Evolutionary conservation across 1,139 yeast genomes (phyloP).

Genomic region (Yamadazyma buinensis): DNA sequence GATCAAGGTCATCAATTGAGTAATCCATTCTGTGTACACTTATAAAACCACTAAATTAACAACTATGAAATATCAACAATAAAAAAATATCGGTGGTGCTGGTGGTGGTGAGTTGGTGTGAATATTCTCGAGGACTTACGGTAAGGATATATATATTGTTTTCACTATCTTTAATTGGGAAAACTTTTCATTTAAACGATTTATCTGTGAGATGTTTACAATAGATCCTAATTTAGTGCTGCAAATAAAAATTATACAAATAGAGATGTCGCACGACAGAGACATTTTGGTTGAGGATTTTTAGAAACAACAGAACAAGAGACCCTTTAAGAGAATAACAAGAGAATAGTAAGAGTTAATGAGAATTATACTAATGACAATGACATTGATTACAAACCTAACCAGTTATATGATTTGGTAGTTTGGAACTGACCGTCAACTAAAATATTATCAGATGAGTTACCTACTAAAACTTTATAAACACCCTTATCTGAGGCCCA

Average conservation of each 20-base stretch:
- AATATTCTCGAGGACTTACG: no score
- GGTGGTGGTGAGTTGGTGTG: no score
- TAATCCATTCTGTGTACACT: slow-evolving; percentile 11
- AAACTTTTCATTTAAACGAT: slow-evolving; percentile 5
- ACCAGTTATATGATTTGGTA: slow-evolving; percentile 20
- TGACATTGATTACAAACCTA: slow-evolving; percentile 18
- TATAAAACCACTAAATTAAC: no score
- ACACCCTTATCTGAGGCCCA: slow-evolving; percentile 52
- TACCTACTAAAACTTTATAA: slow-evolving; percentile 47
- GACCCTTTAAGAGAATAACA: no score
- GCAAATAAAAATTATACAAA: no score
- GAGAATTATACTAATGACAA: no score
- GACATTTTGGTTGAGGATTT: no score
- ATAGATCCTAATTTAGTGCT: slow-evolving; percentile 1
- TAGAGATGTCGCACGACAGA: no score
- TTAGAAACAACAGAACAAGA: background rate
- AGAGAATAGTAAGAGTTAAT: no score
- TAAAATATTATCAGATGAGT: slow-evolving; percentile 23
- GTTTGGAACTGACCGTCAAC: slow-evolving; percentile 33
- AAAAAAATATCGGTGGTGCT: no score
- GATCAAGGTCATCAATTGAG: slow-evolving; percentile 20
- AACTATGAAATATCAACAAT: no score
- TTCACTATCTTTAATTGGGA: slow-evolving; percentile 1
- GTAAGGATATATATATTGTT: no score
- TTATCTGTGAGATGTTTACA: slow-evolving; percentile 4